These are phyloP conservation scores for Zangia roseola DNA, from an alignment of 768 basidiomycete genomes.

Conservation along the genomic window DNA sequence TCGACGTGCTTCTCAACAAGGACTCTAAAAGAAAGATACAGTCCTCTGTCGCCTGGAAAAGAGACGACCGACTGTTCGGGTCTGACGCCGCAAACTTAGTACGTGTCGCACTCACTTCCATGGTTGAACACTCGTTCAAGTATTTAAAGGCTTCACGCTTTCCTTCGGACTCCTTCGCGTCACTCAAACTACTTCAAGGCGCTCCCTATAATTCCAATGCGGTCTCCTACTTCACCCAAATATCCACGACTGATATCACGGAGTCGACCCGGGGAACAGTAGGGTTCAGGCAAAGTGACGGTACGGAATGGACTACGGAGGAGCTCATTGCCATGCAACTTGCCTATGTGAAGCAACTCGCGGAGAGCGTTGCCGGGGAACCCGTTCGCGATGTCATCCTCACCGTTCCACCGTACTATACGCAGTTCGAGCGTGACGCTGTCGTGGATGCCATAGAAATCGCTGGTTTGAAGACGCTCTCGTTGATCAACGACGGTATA, in stretches of 20 bases:
- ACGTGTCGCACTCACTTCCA: slow-evolving; percentile 32
- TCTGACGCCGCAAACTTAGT: slow-evolving; percentile 87
- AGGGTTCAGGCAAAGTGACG: slow-evolving; percentile 57
- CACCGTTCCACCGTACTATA: slow-evolving; percentile 88
- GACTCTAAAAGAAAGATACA: slow-evolving; percentile 97
- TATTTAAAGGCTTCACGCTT: slow-evolving; percentile 79
- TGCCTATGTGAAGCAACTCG: slow-evolving; percentile 84
- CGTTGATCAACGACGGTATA: slow-evolving; percentile 89
- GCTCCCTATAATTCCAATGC: slow-evolving; percentile 58
- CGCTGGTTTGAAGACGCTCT: slow-evolving; percentile 78
- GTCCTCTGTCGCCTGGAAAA: slow-evolving; percentile 88
- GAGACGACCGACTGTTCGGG: slow-evolving; percentile 85
- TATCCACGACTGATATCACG: slow-evolving; percentile 51
- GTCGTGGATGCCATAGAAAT: slow-evolving; percentile 91
- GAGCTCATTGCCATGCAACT: slow-evolving; percentile 95
- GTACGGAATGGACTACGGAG: slow-evolving; percentile 76
- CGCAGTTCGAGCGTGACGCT: slow-evolving; percentile 88
- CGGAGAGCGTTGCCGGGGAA: slow-evolving; percentile 73
- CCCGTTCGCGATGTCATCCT: slow-evolving; percentile 81
- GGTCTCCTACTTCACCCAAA: slow-evolving; percentile 56
- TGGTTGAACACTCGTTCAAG: background rate
- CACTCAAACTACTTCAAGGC: slow-evolving; percentile 81
- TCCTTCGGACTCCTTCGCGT: slow-evolving; percentile 83
- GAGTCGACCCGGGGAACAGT: slow-evolving; percentile 61
- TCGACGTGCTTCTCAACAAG: slow-evolving; percentile 94